Base-by-base conservation (phyloP, 805 yeast species). In the Kodamaea kaohsiungensis region DNA sequence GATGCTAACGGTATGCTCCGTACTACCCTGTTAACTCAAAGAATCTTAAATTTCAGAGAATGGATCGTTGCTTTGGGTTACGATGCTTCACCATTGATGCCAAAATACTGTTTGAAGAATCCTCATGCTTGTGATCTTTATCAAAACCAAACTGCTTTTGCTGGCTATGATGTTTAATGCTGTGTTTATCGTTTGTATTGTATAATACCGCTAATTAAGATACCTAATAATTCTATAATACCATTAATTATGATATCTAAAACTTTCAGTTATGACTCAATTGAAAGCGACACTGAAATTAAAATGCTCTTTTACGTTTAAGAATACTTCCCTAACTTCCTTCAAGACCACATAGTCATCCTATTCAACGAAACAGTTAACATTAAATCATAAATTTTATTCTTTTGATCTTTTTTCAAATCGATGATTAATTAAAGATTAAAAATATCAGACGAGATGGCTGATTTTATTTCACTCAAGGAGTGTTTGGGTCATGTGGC, bases 21-120 rank as follows among this genome's bases (percentile, higher is more conserved):
- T 55, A 64, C 72, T 3, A 60, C 61, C 16, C 56, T 56, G 5
- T 60, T 72, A 55, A 66, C 76, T 3, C 72, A 67, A 49, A 59
- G 79, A 53, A 68, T 76, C 38, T 61, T 68, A 52, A 73, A 74
- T 56, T 76, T 65, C 55, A 60, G 79, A 56, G 78, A 76, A 57
- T 72, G 68, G 57, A 59, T 75, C 25, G 72, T 71, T 8, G 72
- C 71, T 1, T 56, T 67, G 47, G 76, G 76, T 0, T 59, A 69
- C 53, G 53, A 55, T 22, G 76, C 71, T 3, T 56, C 67, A 12
- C 75, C 78, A 1, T 59, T 75, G 49, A 69, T 67, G 19, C 79
- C 80, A 7, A 63, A 67, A 54, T 70, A 60, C 55, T 75, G 79
- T 56, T 45, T 65, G 47, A 57, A 59, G 53, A 61, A 73, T 43